Percentiles rank a stretch among this genome's conserved stretches.
phyloP scores from a whole-genome alignment of 352 stramenopile species.

The Pelagophyceae sp. region DNA sequence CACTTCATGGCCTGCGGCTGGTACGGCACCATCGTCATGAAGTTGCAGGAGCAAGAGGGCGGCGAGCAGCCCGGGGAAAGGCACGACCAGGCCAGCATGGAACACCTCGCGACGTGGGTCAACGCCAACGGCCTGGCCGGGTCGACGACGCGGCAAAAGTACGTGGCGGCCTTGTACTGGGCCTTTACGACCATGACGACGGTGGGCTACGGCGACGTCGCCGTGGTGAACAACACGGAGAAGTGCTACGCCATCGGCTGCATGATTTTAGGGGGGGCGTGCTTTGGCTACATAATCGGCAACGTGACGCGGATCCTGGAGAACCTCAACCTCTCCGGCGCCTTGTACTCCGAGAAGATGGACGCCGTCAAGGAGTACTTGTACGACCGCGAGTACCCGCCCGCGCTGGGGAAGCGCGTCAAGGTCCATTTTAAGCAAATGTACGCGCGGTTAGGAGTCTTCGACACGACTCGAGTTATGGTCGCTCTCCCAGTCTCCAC shows the following conservation, averaged over 20 bases:
- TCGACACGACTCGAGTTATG: neutral
- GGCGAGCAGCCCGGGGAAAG: neutral
- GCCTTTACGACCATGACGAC: constrained; percentile 78
- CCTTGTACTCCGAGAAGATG: constrained; percentile 64
- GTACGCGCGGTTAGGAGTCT: neutral
- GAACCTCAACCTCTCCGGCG: constrained; percentile 59
- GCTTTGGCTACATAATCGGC: constrained; percentile 71
- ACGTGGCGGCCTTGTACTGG: constrained; percentile 70
- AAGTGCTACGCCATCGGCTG: constrained; percentile 57
- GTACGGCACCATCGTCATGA: neutral
- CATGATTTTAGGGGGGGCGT: constrained; percentile 66
- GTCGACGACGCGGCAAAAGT: constrained; percentile 65
- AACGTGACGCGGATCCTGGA: constrained; percentile 65
- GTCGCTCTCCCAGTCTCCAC: neutral
- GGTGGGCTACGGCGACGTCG: constrained; percentile 67
- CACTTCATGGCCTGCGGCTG: neutral
- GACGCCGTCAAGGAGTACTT: constrained; percentile 71
- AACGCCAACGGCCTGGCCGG: neutral
- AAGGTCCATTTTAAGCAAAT: constrained; percentile 4
- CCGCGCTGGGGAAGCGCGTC: neutral
- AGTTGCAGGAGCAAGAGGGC: neutral
- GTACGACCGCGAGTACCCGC: constrained; percentile 8
- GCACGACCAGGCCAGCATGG: no score
- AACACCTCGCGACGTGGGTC: no score
- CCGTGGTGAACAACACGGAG: constrained; percentile 57